Evolutionary conservation across 768 basidiomycete genomes (phyloP), one percentile per base, ranked within the genome.

Genomic region (Lentinula edodes): DNA sequence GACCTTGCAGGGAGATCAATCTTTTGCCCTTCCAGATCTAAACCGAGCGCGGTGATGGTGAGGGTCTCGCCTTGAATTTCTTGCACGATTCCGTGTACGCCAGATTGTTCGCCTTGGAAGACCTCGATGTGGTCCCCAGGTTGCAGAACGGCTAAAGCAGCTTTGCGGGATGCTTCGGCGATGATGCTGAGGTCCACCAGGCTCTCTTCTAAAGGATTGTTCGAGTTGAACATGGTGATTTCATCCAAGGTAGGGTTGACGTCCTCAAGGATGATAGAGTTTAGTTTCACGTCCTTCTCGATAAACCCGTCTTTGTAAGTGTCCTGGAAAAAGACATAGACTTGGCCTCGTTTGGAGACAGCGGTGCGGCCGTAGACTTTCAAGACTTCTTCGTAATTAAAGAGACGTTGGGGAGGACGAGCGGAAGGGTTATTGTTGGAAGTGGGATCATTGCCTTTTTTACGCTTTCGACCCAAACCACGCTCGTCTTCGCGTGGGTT

Each of bases 61-160:
- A 98, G 92, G 10, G 94, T 84, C 62, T 98, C 95, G 64, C 89
- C 86, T 35, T 83, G 80, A 64, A 98, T 91, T 59, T 93, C 89
- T 63, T 95, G 93, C 32, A 99, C 93, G 10, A 90, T 84, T 73
- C 97, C 97, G 64, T 93, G 87, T 8, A 97, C 84, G 63, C 97
- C 97, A 6, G 90, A 81, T 71, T 98, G 95, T 74, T 98, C 95
- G 46, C 97, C 97, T 72, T 98, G 95, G 67, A 95, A 95, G 13
- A 98, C 93, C 71, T 99, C 97, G 51, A 99, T 87, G 66, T 94
- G 92, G 75, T 99, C 97, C 52, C 97, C 97, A 0, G 97, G 97
- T 70, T 97, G 94, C n/a, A 99, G 78, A 6, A 94, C 93, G 10
- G 91, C 85, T 38, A 94, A 90, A n/a, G 94, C 92, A 5, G 92